Conservation (phyloP, 2,329 filamentous ascomycete genomes). For the Mycosphaerella arachidis region DNA sequence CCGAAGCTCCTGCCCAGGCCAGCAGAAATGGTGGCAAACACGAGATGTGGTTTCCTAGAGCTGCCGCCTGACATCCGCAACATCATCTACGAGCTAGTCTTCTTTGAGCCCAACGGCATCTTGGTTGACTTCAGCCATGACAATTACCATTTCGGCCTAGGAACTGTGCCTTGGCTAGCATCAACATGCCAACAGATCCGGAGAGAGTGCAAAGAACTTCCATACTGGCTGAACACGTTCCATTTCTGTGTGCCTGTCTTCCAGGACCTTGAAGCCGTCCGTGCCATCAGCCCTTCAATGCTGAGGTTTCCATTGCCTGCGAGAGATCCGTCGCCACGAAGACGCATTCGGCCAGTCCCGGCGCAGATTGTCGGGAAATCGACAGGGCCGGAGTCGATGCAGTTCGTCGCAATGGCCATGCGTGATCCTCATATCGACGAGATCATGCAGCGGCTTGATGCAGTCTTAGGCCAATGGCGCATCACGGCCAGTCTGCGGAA, state of each 20-base stretch:
- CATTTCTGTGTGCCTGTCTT: slow-evolving; percentile 15
- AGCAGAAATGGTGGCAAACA: not conserved
- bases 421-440: slow-evolving; percentile 12
- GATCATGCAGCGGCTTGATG: slow-evolving; percentile 2
- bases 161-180: slow-evolving; percentile 7
- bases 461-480: not conserved
- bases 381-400: slow-evolving; percentile 5
- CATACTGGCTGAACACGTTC: slow-evolving; percentile 18
- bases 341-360: not conserved
- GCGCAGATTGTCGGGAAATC: not conserved
- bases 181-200: slow-evolving; percentile 15
- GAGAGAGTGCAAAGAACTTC: slow-evolving; percentile 12
- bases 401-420: slow-evolving; percentile 14
- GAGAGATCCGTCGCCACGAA: slow-evolving; percentile 1
- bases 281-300: not conserved
- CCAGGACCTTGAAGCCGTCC: slow-evolving; percentile 10
- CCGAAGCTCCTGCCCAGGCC: not conserved
- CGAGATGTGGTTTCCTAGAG: slow-evolving; percentile 3
- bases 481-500: slow-evolving; percentile 4
- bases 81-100: slow-evolving; percentile 17
- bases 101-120: slow-evolving; percentile 9
- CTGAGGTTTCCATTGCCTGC: slow-evolving; percentile 3
- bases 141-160: not conserved
- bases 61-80: slow-evolving; percentile 17
- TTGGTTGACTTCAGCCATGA: slow-evolving; percentile 9